Percentiles rank a stretch among this genome's conserved stretches.
These are phyloP conservation scores for Saccharomycopsis hybrid DNA, from an alignment of 1,139 yeast species.

Conservation along the genomic window DNA sequence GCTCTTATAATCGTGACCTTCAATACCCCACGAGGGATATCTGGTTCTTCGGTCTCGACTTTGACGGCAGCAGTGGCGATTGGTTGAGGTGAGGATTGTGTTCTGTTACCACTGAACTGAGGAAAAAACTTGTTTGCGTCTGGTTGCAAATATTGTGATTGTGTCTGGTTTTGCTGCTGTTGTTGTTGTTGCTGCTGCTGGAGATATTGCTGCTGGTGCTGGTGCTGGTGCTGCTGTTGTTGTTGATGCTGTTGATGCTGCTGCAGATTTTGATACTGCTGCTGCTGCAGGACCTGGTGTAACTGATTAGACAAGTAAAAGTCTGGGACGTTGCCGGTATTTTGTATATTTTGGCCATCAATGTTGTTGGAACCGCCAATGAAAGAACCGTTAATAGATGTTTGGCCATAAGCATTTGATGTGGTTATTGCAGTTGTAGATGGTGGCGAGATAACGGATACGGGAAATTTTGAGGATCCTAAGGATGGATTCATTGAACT, in stretches of 20 bases:
- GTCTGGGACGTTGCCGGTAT: neutral
- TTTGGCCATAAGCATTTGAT: conserved; percentile 19
- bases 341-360: neutral
- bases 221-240: conserved; percentile 22
- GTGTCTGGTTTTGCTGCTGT: too few species aligned
- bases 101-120: conserved; percentile 27
- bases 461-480: conserved; percentile 17
- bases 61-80: conserved; percentile 9
- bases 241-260: conserved; percentile 21
- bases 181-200: conserved; percentile 21
- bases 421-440: conserved; percentile 19
- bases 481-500: conserved; percentile 5
- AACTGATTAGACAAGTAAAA: neutral
- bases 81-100: conserved; percentile 25
- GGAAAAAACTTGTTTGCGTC: conserved; percentile 9
- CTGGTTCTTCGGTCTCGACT: conserved; percentile 26
- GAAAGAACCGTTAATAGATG: conserved; percentile 15
- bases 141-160: too few species aligned
- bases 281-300: too few species aligned
- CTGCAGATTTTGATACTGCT: too few species aligned
- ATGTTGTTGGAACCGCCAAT: too few species aligned
- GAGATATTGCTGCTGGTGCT: conserved; percentile 21
- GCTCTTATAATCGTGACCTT: conserved; percentile 80
- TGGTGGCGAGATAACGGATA: conserved; percentile 14
- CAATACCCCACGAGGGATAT: conserved; percentile 72